Base-by-base conservation (phyloP, 75 land plant genomes). In the Picea glauca region DNA sequence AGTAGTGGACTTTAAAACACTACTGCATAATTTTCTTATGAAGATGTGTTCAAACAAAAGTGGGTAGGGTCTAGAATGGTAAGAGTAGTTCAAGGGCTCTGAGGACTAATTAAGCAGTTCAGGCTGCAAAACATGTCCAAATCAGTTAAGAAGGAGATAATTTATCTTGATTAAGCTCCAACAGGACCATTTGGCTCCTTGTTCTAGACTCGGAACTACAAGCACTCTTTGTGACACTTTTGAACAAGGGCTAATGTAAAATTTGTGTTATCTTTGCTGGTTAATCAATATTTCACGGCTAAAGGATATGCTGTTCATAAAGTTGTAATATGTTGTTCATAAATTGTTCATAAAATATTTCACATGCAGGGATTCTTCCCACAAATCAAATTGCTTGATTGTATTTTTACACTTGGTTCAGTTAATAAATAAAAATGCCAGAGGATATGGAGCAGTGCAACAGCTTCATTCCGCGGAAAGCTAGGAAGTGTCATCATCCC, bases 391-490 rank as follows among this genome's bases (percentile, higher is more conserved):
- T 70, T 70, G 74, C 74, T 70, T 70, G n/a, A 43, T 70, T 70
- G 21, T 70, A 70, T 70, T 46, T 40, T 21, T 70, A 21, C 43
- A 46, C 50, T 70, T 70, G 50, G 50, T 32, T 66, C 70, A 66
- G 74, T 40, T 70, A 70, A 70, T 43, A 60, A 26, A 67, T 62
- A 31, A 73, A 78, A 43, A 89, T 89, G 91, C 91, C 91, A 62
- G 87, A 89, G 83, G 88, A 86, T 23, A 43, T 50, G 56, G 56
- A 88, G 85, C 50, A 85, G 83, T 73, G 83, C 62, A 43, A 88
- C 82, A 40, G 80, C 89, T 50, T 58, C 73, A 33, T 87, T 89
- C 40, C 63, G 31, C 74, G 83, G 80, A 46, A 67, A 79, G 15
- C 50, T 33, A 85, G 81, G 72, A 38, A 60, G 59, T 87, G 81